Base-by-base conservation (phyloP, 2,329 filamentous ascomycete genomes). In the Monosporascus sp. region DNA sequence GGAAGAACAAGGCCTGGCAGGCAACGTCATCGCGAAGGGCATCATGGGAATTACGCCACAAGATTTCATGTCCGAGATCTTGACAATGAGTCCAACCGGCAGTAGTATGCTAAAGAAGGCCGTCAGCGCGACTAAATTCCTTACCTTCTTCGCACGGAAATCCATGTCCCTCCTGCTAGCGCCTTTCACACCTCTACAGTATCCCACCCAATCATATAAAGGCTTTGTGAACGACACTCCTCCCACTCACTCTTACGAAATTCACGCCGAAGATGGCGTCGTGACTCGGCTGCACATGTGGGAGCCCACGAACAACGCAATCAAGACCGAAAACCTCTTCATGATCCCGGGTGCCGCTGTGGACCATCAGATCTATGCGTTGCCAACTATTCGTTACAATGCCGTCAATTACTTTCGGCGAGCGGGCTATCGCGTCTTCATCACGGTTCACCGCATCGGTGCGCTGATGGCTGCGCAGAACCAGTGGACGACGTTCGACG, bases 321-420 rank as follows among this genome's bases (percentile, higher is more conserved):
- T 72, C 22, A 64, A 70, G 18, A 65, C 72, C 8, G 74, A 74
- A 61, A 79, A 80, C 55, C 68, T 86, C 6, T 76, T 86, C 54
- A 77, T 86, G 73, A 74, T 86, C 45, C 82, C 83, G 0, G 84
- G 83, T 20, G 82, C 82, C 0, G 74, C 80, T 1, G 83, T 86
- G 1, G 80, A 85, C 63, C 80, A 86, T 58, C 78, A 82, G 56
- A 83, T 86, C 50, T 86, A 74, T 56, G 76, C 83, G 0, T 71
- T 84, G 27, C 82, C 83, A 2, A 86, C 83, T 2, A 83, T 86
- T 51, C 74, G 75, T n/a, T 78, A 76, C 57, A 85, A 86, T 63
- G 75, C 81, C 1, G 75, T 86, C 56, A 82, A 85, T 62, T 85
- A 84, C 68, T 81, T 86, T 63, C 80, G 75, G 3, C 70, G 76